Evolutionary conservation across 1,284 basidiomycete genomes (phyloP).

Genomic region (Puccinia hordei): DNA sequence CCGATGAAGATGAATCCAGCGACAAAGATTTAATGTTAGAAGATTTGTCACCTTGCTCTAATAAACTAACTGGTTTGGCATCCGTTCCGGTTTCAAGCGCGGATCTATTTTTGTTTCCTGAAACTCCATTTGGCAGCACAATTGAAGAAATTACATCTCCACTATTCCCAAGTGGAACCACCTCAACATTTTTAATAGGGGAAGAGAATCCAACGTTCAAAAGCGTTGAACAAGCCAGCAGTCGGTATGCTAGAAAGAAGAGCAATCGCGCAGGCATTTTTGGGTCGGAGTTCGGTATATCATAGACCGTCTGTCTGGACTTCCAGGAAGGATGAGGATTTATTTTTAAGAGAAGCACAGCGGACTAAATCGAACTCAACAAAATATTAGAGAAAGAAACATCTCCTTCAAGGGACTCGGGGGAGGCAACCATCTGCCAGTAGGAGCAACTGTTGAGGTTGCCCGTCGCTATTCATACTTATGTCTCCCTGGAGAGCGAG

Average conservation of each 20-base stretch:
- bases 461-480: neutral
- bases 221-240: neutral
- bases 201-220: neutral
- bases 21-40: neutral
- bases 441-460: neutral
- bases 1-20: neutral
- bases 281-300: neutral
- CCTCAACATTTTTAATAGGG: constrained; percentile 13
- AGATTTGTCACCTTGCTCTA: neutral
- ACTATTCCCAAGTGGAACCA: constrained; percentile 5
- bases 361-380: neutral
- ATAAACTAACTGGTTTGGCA: neutral
- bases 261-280: neutral
- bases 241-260: neutral
- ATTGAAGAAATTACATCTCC: constrained; percentile 4
- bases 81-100: neutral
- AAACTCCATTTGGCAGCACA: neutral
- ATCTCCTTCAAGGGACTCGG: neutral
- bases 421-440: neutral
- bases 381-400: neutral
- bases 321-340: neutral
- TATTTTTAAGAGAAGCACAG: neutral
- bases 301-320: neutral
- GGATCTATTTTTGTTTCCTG: neutral
- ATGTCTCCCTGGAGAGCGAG: constrained; percentile 11